Evolutionary conservation across 2,329 filamentous ascomycete genomes (phyloP).

Genomic region (Pseudogymnoascus sp.): DNA sequence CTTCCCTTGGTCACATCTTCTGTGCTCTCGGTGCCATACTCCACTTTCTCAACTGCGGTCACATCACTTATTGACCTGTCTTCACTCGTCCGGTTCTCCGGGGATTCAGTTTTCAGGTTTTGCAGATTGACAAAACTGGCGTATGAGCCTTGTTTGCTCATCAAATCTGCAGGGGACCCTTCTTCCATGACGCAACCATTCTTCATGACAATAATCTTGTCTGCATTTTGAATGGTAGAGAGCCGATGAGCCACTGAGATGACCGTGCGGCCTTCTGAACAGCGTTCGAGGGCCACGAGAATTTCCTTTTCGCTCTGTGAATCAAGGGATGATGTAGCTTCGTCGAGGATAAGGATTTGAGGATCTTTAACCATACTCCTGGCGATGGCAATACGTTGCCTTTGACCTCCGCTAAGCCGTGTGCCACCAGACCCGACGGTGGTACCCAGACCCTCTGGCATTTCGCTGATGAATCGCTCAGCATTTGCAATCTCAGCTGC

Average conservation of each 20-base stretch:
- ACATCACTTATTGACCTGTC: constrained; percentile 11
- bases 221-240: constrained; percentile 90
- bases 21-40: neutral
- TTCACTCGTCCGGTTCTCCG: constrained; percentile 15
- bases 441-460: constrained; percentile 61
- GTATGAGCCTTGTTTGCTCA: constrained; percentile 49
- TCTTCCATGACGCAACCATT: constrained; percentile 73
- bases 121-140: constrained; percentile 34
- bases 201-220: constrained; percentile 90
- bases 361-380: constrained; percentile 52
- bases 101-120: constrained; percentile 15
- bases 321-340: constrained; percentile 90
- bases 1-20: constrained; percentile 1
- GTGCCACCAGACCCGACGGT: constrained; percentile 65
- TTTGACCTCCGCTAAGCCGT: constrained; percentile 68
- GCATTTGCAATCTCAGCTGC: constrained; percentile 29
- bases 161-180: constrained; percentile 67
- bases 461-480: constrained; percentile 54
- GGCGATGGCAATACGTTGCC: constrained; percentile 68
- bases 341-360: constrained; percentile 89
- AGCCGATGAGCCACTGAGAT: constrained; percentile 89
- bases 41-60: constrained; percentile 11
- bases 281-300: constrained; percentile 53
- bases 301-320: constrained; percentile 91
- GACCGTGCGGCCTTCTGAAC: constrained; percentile 73